Base-by-base conservation (phyloP, 345 rosid species). In the Dipteronia sinensis region DNA sequence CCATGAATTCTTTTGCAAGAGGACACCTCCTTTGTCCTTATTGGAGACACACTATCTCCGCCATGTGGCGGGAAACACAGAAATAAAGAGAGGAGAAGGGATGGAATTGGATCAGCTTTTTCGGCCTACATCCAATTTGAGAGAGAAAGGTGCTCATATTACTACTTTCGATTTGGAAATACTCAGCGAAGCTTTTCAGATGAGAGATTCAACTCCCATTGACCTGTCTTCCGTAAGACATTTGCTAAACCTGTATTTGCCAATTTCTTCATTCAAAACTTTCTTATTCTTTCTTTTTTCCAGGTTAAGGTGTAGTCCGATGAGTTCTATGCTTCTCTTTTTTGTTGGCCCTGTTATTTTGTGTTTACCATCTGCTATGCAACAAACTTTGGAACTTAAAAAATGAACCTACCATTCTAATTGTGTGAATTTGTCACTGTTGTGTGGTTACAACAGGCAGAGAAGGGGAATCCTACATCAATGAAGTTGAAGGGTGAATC, bases 61-160 rank as follows among this genome's bases (percentile, higher is more conserved):
- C 77, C 84, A 88, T 70, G 93, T 91, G 76, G 96, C 89, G 80
- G 96, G 96, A 68, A 91, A 88, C 74, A 82, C 89, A n/a, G 89
- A 90, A 85, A 89, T 94, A 67, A 88, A 93, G 75, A 91, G 89
- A 89, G 97, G 97, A 76, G 96, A 90, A 58, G 97, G 94, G 70
- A 92, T 94, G 98, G 93, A 90, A 82, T 75, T 94, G 80, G 90
- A 87, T 83, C 96, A 88, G 83, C 91, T 91, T 79, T 63, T 86
- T 77, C 88, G 84, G 76, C 85, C 69, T 74, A 20, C 80, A 38
- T 78, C 86, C 46, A 70, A 82, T 69, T 73, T 80, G 67, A 83
- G 86, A 75, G 89, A 85, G 61, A 72, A 82, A 13, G 83, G 77
- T 78, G 72, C 78, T 44, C 80, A 71, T n/a, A 85, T 91, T 73